Base-by-base conservation (phyloP, 78 protist species). In the Paratrimastix pyriformis region DNA sequence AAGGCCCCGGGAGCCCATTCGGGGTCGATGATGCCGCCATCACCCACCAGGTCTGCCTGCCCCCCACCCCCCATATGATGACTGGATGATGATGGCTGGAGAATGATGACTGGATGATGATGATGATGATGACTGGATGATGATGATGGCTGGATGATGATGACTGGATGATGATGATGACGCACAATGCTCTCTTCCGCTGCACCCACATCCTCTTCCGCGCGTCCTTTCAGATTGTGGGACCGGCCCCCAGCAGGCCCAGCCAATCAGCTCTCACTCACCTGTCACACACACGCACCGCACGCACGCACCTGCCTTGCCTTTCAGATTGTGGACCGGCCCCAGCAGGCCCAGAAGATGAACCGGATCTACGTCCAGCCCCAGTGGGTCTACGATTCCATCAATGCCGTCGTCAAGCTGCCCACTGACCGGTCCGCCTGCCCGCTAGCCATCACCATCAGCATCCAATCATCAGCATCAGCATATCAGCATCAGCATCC, bases 371-470 rank as follows among this genome's bases (percentile, higher is more conserved):
- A 26, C 60, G 33, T 69, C 30, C 96, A 90, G 80, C 98, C 98
- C 33, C 98, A 95, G 87, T 95, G 96, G 96, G 83, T 95, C 29
- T 89, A 75, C 74, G 98, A 92, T 78, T 84, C 85, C 50, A 30
- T 90, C 72, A 94, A 94, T 77, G 72, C 73, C 59, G 39, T 46
- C 43, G 15, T 4, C 33, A 42, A 32, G 39, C 75, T 80, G 55
- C 80, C 79, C n/a, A 29, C 50, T 32, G 40, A 29, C 29, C 30
- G 8, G 50, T 39, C 7, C 48, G 37, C 46, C 45, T 3, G 11
- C 18, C 43, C 2, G 26, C 26, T 7, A 4, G 38, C 72, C 32
- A 59, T 32, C 13, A 24, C 35, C 37, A 9, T 59, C 64, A 58
- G 15, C 64, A 3, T 58, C 4, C 15, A 58, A 29, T 4, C 64